phyloP scores from a whole-genome alignment of 2,329 filamentous ascomycete species.

The Colletotrichum sp. region DNA sequence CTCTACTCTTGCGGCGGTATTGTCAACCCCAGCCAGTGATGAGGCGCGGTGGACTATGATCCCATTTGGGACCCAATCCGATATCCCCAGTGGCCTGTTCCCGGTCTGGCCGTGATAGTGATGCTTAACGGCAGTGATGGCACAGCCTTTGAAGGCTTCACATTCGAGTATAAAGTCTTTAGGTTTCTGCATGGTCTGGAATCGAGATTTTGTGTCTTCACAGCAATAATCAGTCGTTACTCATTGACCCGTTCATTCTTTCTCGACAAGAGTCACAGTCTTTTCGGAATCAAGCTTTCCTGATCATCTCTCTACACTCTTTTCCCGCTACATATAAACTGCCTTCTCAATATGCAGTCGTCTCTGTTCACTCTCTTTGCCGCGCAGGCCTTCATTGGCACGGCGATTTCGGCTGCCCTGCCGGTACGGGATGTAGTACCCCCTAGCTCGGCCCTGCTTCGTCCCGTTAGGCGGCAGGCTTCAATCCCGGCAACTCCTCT shows the following conservation, averaged over 20 bases:
- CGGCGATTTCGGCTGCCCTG: not conserved
- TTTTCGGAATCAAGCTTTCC: not conserved
- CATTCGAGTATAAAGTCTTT: not conserved
- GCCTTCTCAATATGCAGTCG: not conserved
- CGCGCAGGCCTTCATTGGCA: not conserved
- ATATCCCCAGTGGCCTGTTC: not conserved
- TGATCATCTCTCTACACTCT: not conserved
- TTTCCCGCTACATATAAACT: not conserved
- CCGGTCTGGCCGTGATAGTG: not conserved
- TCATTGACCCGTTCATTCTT: not conserved
- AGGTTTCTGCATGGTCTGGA: not conserved
- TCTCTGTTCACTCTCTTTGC: conserved; percentile 5
- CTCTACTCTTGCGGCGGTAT: not conserved
- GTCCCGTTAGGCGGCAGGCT: conserved; percentile 3
- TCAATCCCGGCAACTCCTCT: not conserved
- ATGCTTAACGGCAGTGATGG: no score
- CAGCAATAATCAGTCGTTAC: not conserved
- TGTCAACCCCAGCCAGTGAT: not conserved
- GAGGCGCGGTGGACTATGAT: not conserved
- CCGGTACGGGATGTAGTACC: not conserved
- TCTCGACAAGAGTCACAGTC: not conserved
- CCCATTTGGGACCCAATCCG: not conserved
- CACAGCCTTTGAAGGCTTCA: not conserved
- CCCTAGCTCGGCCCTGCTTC: conserved; percentile 1
- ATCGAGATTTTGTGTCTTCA: not conserved